These are phyloP conservation scores for Trichoderma polysporum DNA, from an alignment of 2,329 filamentous ascomycete species.

Conservation along the genomic window DNA sequence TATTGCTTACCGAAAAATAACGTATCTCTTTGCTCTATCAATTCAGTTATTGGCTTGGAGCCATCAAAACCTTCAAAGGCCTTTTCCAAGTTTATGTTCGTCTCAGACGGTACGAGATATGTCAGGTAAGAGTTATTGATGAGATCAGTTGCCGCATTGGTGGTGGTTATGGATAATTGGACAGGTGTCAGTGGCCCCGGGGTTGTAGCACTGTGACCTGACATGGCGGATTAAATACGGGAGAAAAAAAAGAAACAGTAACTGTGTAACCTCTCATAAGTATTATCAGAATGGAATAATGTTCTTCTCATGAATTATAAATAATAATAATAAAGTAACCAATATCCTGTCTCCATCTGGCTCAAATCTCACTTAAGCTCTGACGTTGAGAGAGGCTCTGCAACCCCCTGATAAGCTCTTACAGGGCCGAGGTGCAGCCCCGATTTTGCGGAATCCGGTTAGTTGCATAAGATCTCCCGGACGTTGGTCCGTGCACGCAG, in stretches of 20 bases:
- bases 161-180: slow-evolving; percentile 24
- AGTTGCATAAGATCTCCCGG: slow-evolving; percentile 9
- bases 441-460: slow-evolving; percentile 6
- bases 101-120: slow-evolving; percentile 60
- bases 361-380: neutral
- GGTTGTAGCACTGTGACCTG: slow-evolving; percentile 26
- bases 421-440: slow-evolving; percentile 7
- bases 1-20: slow-evolving; percentile 69
- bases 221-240: slow-evolving; percentile 25
- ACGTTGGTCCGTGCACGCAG: slow-evolving; percentile 25
- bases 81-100: slow-evolving; percentile 54
- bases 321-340: neutral
- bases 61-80: slow-evolving; percentile 45
- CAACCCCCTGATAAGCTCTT: neutral
- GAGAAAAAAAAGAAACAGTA: neutral
- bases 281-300: neutral
- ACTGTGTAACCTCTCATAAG: neutral
- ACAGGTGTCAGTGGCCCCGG: slow-evolving; percentile 28
- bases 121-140: slow-evolving; percentile 59
- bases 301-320: neutral
- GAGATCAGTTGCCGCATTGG: slow-evolving; percentile 40
- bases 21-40: slow-evolving; percentile 60
- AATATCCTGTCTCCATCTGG: neutral
- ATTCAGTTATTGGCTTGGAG: slow-evolving; percentile 51
- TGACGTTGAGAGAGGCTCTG: neutral